Percentiles rank a stretch among this genome's conserved stretches.
Conservation (phyloP, 1,139 yeast species). For the Scheffersomyces parashehatae region DNA sequence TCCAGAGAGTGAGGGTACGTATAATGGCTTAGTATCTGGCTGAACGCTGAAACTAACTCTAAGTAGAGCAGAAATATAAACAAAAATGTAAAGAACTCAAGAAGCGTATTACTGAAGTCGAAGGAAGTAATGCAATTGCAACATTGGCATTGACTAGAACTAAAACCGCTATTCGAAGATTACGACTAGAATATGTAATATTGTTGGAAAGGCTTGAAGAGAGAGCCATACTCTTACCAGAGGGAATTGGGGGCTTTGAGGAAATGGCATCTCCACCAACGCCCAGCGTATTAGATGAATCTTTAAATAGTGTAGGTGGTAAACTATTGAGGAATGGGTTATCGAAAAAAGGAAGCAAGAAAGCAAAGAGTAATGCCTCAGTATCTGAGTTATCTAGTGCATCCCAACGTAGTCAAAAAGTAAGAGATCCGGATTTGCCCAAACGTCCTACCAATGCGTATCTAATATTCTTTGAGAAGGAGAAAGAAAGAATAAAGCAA, state of each 20-base stretch:
- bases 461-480: constrained; percentile 81
- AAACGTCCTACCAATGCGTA: constrained; percentile 91
- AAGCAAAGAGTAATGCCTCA: constrained; percentile 9
- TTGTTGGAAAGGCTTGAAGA: constrained; percentile 78
- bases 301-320: constrained; percentile 21
- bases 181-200: constrained; percentile 79
- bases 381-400: constrained; percentile 5
- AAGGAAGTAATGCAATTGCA: constrained; percentile 76
- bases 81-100: constrained; percentile 74
- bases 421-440: constrained; percentile 81
- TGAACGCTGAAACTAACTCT: not conserved
- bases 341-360: constrained; percentile 22
- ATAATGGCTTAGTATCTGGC: too few relatives aligned
- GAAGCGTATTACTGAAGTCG: constrained; percentile 71
- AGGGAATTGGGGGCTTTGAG: constrained; percentile 31
- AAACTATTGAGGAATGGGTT: constrained; percentile 23
- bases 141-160: constrained; percentile 80
- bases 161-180: constrained; percentile 71
- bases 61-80: constrained; percentile 44
- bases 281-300: constrained; percentile 37
- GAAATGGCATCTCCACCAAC: constrained; percentile 47
- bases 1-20: constrained; percentile 48
- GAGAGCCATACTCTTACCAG: constrained; percentile 41
- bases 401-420: constrained; percentile 21
- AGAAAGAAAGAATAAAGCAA: constrained; percentile 69